phyloP scores from a whole-genome alignment of 169 alveolate genomes.

The Theileria orientalis region DNA sequence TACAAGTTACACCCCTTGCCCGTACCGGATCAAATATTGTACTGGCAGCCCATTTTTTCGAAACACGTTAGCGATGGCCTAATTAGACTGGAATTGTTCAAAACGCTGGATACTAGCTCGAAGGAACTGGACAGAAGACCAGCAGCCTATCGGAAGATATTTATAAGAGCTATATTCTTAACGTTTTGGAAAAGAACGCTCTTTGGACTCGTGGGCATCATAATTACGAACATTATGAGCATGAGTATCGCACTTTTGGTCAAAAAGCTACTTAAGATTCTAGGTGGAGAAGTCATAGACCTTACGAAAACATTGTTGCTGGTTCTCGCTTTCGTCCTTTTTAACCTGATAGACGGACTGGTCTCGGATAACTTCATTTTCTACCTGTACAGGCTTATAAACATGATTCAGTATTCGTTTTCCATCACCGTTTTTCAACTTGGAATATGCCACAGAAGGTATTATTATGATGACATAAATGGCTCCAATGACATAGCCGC shows the following conservation, averaged over 20 bases:
- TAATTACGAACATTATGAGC: constrained; percentile 6
- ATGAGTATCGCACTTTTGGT: constrained; percentile 30
- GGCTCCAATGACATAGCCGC: not conserved
- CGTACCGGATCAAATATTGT: constrained; percentile 29
- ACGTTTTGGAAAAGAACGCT: constrained; percentile 36
- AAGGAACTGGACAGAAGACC: not conserved
- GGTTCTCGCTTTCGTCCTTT: not conserved
- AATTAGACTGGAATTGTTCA: constrained; percentile 18
- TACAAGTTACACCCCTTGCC: constrained; percentile 38
- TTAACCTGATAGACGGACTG: constrained; percentile 18
- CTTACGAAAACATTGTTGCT: not conserved
- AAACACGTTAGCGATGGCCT: constrained; percentile 60
- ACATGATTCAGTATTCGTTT: constrained; percentile 30
- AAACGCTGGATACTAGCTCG: not conserved
- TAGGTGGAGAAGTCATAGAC: not conserved
- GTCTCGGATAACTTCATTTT: constrained; percentile 31
- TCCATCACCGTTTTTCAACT: constrained; percentile 57
- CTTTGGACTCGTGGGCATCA: constrained; percentile 15
- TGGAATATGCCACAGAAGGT: constrained; percentile 46
- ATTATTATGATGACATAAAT: not conserved
- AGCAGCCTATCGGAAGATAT: not conserved
- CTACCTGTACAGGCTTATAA: constrained; percentile 23
- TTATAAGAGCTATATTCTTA: constrained; percentile 20
- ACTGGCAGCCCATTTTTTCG: constrained; percentile 59
- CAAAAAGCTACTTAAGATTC: not conserved